Base-by-base conservation (phyloP, 352 stramenopile genomes). In the Globisporangium barbulae region DNA sequence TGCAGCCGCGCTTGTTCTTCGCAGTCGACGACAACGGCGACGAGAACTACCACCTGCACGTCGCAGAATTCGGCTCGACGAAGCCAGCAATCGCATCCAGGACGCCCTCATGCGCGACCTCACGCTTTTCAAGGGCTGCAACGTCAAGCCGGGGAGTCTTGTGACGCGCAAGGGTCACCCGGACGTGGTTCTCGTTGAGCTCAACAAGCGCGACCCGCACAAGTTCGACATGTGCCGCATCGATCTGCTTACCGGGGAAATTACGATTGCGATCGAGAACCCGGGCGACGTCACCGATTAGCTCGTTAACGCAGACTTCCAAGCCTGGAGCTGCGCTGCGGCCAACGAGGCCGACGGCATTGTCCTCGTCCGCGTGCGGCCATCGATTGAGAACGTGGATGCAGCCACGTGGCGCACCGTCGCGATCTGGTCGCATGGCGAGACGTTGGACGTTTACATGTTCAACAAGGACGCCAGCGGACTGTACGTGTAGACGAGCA, bases 11-110 rank as follows among this genome's bases (percentile, higher is more conserved):
- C 33, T 39, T 39, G 33, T 39, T 39, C 33, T 39, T 39, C 44
- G 37, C 63, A 37, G 67, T 81, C 2, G 70, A 83, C 44, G 72
- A 82, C 65, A 68, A 75, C 47, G 74, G 75, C 59, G 70, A 83
- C 59, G 74, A 83, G 64, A 71, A 78, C 55, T 81, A 78, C 65
- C 75, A 84, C 45, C 59, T 84, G 37, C 68, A 75, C 59, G 64
- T 71, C 8, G 75, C 67, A 12, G 74, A 83, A 37, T 79, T 83
- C 45, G 33, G 33, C 8, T 33, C 70, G 25, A 39, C 73, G 3
- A 70, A 81, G 17, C n/a, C 1, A 57, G 70, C 48, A 39, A 39
- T 39, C 33, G 58, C 42, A 19, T 68, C 25, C 35, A 61, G 48
- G 49, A 63, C 49, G 44, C 71, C 25, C 37, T 28, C 28, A 67